These are phyloP conservation scores for Ligustrum vulgare DNA, from an alignment of 257 asterid genomes.

Conservation along the genomic window DNA sequence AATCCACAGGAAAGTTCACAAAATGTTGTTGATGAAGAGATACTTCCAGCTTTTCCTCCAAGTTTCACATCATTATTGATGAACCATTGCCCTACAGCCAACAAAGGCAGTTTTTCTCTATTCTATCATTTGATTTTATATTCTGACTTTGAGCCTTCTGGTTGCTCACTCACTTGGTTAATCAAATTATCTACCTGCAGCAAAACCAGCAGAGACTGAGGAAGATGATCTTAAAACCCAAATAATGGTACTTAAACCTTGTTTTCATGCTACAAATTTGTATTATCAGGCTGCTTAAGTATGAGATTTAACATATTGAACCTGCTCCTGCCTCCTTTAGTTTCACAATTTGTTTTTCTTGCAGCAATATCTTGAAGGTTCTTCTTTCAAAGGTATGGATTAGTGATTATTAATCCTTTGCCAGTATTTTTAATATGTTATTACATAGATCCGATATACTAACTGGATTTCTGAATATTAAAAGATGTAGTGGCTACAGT, in stretches of 20 bases:
- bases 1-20: conserved; percentile 28
- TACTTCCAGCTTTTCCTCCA: conserved; percentile 58
- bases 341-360: conserved; percentile 22
- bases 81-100: conserved; percentile 57
- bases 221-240: conserved; percentile 55
- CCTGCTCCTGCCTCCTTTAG: conserved; percentile 5
- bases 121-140: conserved; percentile 3
- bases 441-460: background rate
- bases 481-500: conserved; percentile 69
- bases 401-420: background rate
- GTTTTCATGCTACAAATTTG: background rate
- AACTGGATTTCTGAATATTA: conserved; percentile 26
- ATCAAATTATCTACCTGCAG: conserved; percentile 36
- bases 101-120: conserved; percentile 36
- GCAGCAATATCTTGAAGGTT: conserved; percentile 74
- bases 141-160: conserved; percentile 16
- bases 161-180: conserved; percentile 18
- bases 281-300: background rate
- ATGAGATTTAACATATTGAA: background rate
- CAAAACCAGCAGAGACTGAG: conserved; percentile 31
- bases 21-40: conserved; percentile 38
- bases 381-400: conserved; percentile 65
- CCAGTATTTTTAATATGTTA: conserved; percentile 12
- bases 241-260: conserved; percentile 51
- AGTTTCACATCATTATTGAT: conserved; percentile 70